phyloP scores from a whole-genome alignment of 2,329 filamentous ascomycete genomes.

The Aureobasidium sp. region DNA sequence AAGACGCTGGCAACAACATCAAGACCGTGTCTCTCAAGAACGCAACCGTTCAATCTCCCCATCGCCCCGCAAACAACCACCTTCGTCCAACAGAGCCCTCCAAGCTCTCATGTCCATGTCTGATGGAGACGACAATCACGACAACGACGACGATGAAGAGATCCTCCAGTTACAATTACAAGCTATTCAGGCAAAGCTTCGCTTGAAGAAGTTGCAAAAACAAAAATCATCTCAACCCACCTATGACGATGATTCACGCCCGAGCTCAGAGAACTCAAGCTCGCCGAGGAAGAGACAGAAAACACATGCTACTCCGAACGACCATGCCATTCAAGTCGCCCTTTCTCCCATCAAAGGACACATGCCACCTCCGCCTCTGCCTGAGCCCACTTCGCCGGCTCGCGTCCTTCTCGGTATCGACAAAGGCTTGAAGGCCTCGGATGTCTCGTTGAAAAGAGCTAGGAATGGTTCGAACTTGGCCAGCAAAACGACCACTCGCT shows the following conservation, averaged over 20 bases:
- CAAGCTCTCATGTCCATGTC: conserved; percentile 24
- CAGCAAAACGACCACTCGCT: conserved; percentile 5
- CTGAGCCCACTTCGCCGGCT: conserved; percentile 60
- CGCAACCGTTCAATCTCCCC: conserved; percentile 44
- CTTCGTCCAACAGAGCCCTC: conserved; percentile 25
- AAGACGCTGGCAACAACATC: conserved; percentile 62
- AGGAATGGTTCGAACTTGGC: conserved; percentile 26
- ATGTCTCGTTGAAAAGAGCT: conserved; percentile 76
- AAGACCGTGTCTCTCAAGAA: conserved; percentile 41
- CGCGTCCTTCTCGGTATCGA: conserved; percentile 80
- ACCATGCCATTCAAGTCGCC: conserved; percentile 61
- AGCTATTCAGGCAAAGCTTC: conserved; percentile 81
- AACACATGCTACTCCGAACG: neutral
- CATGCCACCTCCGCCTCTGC: conserved; percentile 32
- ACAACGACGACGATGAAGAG: conserved; percentile 66
- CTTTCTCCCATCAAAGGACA: conserved; percentile 56
- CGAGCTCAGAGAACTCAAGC: neutral
- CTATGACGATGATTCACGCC: conserved; percentile 2
- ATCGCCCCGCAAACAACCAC: conserved; percentile 41
- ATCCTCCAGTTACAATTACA: conserved; percentile 77
- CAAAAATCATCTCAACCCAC: conserved; percentile 21
- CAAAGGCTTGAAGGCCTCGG: conserved; percentile 71
- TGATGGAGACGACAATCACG: conserved; percentile 28
- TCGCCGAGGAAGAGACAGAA: conserved; percentile 21
- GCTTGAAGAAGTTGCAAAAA: conserved; percentile 72